These are phyloP conservation scores for Syzygium oleosum DNA, from an alignment of 345 rosid genomes.

Conservation along the genomic window DNA sequence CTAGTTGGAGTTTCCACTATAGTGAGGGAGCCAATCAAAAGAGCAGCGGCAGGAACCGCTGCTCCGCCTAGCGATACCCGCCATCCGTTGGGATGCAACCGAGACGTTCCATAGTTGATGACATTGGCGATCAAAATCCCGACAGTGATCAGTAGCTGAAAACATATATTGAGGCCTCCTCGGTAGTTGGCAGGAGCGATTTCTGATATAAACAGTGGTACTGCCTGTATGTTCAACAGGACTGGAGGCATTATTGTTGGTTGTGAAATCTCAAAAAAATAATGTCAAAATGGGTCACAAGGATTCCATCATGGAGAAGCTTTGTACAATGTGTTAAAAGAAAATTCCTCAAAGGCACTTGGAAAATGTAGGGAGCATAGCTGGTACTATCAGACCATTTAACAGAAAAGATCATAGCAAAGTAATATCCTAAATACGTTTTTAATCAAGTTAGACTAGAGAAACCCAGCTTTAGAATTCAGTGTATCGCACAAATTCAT, in stretches of 20 bases:
- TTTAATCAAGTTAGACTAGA: background rate
- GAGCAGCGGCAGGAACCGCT: slow-evolving; percentile 31
- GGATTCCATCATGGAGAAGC: background rate
- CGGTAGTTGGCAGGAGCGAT: slow-evolving; percentile 53
- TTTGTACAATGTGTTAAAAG: background rate
- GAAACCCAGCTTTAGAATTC: background rate
- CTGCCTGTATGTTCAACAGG: slow-evolving; percentile 29
- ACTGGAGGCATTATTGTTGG: background rate
- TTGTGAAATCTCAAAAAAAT: background rate
- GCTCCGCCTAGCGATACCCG: slow-evolving; percentile 28
- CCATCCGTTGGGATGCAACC: slow-evolving; percentile 27
- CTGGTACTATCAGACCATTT: background rate
- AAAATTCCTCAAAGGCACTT: background rate
- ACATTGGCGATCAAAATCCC: slow-evolving; percentile 54
- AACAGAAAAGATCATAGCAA: background rate
- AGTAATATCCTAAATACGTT: background rate
- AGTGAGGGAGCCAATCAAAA: slow-evolving; percentile 35
- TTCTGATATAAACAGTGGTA: slow-evolving; percentile 78
- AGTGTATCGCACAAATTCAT: background rate
- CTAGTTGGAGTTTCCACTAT: slow-evolving; percentile 58
- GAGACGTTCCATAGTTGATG: slow-evolving; percentile 25
- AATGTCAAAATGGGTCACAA: background rate
- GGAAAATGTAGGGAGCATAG: background rate
- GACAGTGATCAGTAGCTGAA: slow-evolving; percentile 62
- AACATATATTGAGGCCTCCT: slow-evolving; percentile 59